Evolutionary conservation across 2,329 filamentous ascomycete species (phyloP).

Genomic region (Xylariaceae sp.): DNA sequence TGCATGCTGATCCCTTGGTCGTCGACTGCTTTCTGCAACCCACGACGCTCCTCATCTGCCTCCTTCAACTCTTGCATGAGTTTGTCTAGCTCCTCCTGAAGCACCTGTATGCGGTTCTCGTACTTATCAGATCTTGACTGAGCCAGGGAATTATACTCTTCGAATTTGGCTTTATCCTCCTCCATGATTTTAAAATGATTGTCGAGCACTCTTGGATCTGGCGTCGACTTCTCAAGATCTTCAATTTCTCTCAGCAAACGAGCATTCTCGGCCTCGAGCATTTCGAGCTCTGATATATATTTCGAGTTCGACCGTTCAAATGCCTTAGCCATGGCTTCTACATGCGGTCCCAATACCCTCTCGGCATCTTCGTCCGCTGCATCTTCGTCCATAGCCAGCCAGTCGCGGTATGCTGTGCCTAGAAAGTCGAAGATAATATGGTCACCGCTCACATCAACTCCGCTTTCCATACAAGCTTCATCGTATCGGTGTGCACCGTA

Average conservation of each 20-base stretch:
- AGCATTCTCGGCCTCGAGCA: slow-evolving; percentile 85
- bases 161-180: slow-evolving; percentile 93
- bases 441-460: slow-evolving; percentile 86
- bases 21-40: slow-evolving; percentile 85
- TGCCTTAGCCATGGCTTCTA: slow-evolving; percentile 83
- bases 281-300: slow-evolving; percentile 81
- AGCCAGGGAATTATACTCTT: slow-evolving; percentile 88
- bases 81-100: slow-evolving; percentile 88
- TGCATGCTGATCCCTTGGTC: slow-evolving; percentile 94
- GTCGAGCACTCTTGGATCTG: slow-evolving; percentile 82
- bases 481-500: slow-evolving; percentile 82
- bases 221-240: slow-evolving; percentile 84
- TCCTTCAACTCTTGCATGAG: slow-evolving; percentile 75
- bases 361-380: slow-evolving; percentile 85
- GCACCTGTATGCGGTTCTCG: slow-evolving; percentile 75
- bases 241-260: slow-evolving; percentile 84
- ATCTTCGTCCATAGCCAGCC: slow-evolving; percentile 91
- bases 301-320: slow-evolving; percentile 86
- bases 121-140: slow-evolving; percentile 88
- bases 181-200: slow-evolving; percentile 92
- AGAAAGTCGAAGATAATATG: slow-evolving; percentile 95
- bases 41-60: slow-evolving; percentile 80
- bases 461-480: slow-evolving; percentile 85
- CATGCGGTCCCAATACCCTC: slow-evolving; percentile 78
- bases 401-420: slow-evolving; percentile 87